Evolutionary conservation across 768 basidiomycete genomes (phyloP).

Genomic region (Infundibulicybe gibba): DNA sequence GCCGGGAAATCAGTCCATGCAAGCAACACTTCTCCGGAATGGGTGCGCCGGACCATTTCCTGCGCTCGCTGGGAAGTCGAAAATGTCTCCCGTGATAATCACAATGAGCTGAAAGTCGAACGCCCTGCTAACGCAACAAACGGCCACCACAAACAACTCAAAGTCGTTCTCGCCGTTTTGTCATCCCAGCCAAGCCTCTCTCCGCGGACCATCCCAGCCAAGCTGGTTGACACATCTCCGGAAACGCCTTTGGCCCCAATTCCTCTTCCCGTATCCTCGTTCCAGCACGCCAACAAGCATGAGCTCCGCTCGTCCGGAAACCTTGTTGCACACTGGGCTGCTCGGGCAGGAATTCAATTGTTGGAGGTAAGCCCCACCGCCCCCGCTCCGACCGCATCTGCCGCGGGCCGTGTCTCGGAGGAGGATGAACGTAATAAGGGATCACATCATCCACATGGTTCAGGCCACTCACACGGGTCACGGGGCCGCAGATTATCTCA

Average conservation of each 20-base stretch:
- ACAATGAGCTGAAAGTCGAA: constrained; percentile 10
- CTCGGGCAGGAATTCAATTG: constrained; percentile 53
- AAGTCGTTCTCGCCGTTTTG: constrained; percentile 62
- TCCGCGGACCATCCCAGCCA: constrained; percentile 22
- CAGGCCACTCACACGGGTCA: constrained; percentile 10
- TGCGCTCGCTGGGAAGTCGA: constrained; percentile 77
- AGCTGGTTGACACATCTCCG: constrained; percentile 23
- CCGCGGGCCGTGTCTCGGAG: constrained; percentile 10
- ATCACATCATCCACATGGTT: constrained; percentile 8
- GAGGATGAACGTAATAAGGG: constrained; percentile 24
- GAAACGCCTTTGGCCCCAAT: constrained; percentile 45
- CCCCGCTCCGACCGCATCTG: constrained; percentile 19
- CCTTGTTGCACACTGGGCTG: constrained; percentile 66
- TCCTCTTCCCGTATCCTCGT: constrained; percentile 59
- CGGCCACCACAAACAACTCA: constrained; percentile 23
- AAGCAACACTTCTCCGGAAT: constrained; percentile 59
- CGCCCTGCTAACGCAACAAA: constrained; percentile 6
- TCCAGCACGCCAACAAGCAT: constrained; percentile 47
- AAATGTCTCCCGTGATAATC: constrained; percentile 33
- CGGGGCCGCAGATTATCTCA: constrained; percentile 22
- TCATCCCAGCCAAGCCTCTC: constrained; percentile 30
- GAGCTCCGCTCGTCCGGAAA: constrained; percentile 64
- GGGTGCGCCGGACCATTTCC: constrained; percentile 82
- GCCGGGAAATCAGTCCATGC: constrained; percentile 16
- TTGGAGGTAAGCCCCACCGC: constrained; percentile 50